Percentiles rank a stretch among this genome's conserved stretches.
These are phyloP conservation scores for Pluteus cervinus DNA, from an alignment of 768 basidiomycete genomes.

Conservation along the genomic window DNA sequence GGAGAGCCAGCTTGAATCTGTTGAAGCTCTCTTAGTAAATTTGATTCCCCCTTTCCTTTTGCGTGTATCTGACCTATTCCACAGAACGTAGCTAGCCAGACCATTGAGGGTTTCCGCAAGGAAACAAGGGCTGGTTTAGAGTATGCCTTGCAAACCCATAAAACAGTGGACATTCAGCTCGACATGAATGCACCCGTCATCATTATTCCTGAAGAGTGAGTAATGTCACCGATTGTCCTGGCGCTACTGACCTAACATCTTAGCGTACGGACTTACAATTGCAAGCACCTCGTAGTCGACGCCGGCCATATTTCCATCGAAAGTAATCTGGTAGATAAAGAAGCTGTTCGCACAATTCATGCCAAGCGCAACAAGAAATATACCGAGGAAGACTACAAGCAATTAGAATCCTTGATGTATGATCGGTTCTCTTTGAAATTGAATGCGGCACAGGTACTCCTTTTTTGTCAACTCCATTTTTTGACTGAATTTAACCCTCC, in stretches of 20 bases:
- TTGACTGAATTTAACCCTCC: conserved; percentile 15
- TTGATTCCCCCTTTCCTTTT: not conserved
- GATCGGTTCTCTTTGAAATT: conserved; percentile 82
- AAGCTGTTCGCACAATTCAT: conserved; percentile 68
- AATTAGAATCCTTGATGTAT: conserved; percentile 91
- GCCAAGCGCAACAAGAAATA: conserved; percentile 82
- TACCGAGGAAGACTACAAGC: conserved; percentile 78
- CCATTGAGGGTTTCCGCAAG: conserved; percentile 86
- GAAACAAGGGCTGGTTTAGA: conserved; percentile 94
- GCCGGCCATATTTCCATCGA: conserved; percentile 95
- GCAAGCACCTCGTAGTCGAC: conserved; percentile 88
- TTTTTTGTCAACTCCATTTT: conserved; percentile 15
- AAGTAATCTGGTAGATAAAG: conserved; percentile 84
- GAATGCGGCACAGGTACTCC: conserved; percentile 78
- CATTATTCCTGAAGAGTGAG: conserved; percentile 90
- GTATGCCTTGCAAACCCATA: conserved; percentile 88
- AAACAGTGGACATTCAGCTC: conserved; percentile 93
- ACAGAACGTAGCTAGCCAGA: conserved; percentile 87
- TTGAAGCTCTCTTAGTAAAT: conserved; percentile 83
- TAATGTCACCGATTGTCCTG: conserved; percentile 3
- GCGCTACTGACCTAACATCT: conserved; percentile 5
- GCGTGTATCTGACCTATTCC: conserved; percentile 7
- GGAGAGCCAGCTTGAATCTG: conserved; percentile 89
- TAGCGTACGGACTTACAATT: conserved; percentile 70
- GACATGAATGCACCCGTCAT: conserved; percentile 97